phyloP scores from a whole-genome alignment of 805 yeast genomes.

The Kuraishia borneana region DNA sequence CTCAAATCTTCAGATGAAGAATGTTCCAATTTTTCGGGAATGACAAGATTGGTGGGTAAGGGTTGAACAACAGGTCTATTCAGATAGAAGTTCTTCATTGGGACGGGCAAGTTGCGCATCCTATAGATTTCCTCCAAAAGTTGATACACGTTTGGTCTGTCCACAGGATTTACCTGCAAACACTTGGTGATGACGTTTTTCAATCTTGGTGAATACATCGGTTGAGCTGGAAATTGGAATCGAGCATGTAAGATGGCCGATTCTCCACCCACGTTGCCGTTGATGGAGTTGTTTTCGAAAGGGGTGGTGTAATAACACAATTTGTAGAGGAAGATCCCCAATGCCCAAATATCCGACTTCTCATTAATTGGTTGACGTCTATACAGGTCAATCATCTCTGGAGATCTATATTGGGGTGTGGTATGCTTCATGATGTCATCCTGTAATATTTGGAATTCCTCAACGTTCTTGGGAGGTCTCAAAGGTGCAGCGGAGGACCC shows the following conservation, averaged over 20 bases:
- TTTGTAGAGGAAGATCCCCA: slow-evolving; percentile 70
- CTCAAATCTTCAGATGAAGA: background rate
- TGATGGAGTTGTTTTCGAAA: slow-evolving; percentile 41
- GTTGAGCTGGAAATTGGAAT: slow-evolving; percentile 40
- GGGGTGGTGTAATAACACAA: slow-evolving; percentile 78
- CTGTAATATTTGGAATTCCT: slow-evolving; percentile 47
- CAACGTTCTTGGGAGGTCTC: slow-evolving; percentile 49
- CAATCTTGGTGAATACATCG: slow-evolving; percentile 49
- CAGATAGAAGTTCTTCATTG: slow-evolving; percentile 25
- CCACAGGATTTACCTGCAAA: slow-evolving; percentile 53
- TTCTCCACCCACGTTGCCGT: slow-evolving; percentile 37
- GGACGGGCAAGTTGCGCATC: slow-evolving; percentile 40
- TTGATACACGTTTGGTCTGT: slow-evolving; percentile 67
- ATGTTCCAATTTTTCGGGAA: no score
- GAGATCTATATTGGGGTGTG: slow-evolving; percentile 77
- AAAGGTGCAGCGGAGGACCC: slow-evolving; percentile 65
- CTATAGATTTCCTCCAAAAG: slow-evolving; percentile 55
- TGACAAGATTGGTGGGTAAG: background rate
- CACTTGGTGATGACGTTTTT: slow-evolving; percentile 53
- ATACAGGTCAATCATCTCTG: slow-evolving; percentile 72
- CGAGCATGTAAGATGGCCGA: slow-evolving; percentile 48
- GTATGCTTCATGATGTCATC: slow-evolving; percentile 70
- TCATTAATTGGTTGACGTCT: slow-evolving; percentile 66
- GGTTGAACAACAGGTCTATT: slow-evolving; percentile 3
- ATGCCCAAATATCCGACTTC: slow-evolving; percentile 79